These are phyloP conservation scores for Prunus armeniaca DNA, from an alignment of 306 rosid species.

Conservation along the genomic window DNA sequence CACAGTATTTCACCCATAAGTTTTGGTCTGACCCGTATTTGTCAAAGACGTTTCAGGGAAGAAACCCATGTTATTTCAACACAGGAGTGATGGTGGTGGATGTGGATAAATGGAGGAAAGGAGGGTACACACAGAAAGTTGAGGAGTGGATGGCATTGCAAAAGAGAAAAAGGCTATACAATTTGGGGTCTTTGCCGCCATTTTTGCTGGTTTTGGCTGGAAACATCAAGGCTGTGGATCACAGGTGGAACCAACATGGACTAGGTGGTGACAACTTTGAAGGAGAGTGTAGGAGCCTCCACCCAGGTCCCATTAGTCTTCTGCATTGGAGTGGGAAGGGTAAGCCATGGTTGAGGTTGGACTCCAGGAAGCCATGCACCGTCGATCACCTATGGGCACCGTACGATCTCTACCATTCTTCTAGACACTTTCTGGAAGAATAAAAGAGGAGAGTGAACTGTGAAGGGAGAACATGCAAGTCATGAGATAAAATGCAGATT, in stretches of 20 bases:
- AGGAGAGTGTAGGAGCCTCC: slow-evolving; percentile 57
- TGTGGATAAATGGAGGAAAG: slow-evolving; percentile 59
- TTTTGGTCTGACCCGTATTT: slow-evolving; percentile 51
- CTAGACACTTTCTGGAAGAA: slow-evolving; percentile 52
- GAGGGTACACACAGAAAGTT: slow-evolving; percentile 44
- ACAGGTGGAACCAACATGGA: slow-evolving; percentile 79
- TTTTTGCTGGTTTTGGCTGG: slow-evolving; percentile 68
- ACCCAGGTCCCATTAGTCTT: slow-evolving; percentile 68
- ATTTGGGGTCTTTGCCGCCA: slow-evolving; percentile 65
- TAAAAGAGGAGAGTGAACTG: slow-evolving; percentile 2
- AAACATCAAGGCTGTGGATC: slow-evolving; percentile 58
- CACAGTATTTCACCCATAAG: slow-evolving; percentile 36
- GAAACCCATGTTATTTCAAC: slow-evolving; percentile 65
- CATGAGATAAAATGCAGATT: not conserved
- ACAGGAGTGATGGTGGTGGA: slow-evolving; percentile 80
- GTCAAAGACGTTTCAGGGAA: slow-evolving; percentile 37
- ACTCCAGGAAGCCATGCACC: slow-evolving; percentile 58
- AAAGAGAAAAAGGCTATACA: slow-evolving; percentile 53
- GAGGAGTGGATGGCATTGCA: slow-evolving; percentile 68
- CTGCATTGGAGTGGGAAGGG: slow-evolving; percentile 86
- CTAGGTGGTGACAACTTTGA: slow-evolving; percentile 70
- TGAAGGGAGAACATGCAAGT: not conserved
- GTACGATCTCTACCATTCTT: slow-evolving; percentile 57
- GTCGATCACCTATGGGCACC: slow-evolving; percentile 66
- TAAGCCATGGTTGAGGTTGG: slow-evolving; percentile 70